A percentile compares a stretch with the other conserved stretches of the same genome.
Conservation (phyloP, 768 basidiomycete genomes). For the Ephemerocybe angulata region DNA sequence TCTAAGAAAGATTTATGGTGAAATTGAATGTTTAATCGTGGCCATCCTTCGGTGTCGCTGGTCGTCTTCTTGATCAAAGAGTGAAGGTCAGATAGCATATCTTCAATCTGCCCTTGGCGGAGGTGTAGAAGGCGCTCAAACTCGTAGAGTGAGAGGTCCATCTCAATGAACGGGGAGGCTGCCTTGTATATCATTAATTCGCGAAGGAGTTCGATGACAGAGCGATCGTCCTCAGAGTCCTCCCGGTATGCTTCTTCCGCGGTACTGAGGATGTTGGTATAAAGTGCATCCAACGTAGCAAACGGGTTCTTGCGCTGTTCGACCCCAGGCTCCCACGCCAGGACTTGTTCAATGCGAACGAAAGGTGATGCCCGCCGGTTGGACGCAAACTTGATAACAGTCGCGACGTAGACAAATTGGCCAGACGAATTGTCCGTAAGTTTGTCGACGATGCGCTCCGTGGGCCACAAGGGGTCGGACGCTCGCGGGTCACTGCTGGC, state of each 20-base stretch:
- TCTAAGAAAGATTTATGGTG: not conserved
- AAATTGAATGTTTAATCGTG: not conserved
- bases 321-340: not conserved
- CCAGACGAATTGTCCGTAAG: not conserved
- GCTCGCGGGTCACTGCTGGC: not conserved
- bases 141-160: not conserved
- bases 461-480: not conserved
- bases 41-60: not conserved
- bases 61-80: not conserved
- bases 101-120: not conserved
- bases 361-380: not conserved
- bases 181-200: not conserved
- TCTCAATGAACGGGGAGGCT: not conserved
- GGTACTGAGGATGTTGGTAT: not conserved
- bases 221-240: not conserved
- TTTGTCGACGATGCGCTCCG: not conserved
- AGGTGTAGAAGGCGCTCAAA: not conserved
- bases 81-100: not conserved
- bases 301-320: not conserved
- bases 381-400: not conserved
- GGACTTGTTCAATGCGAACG: not conserved
- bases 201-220: not conserved
- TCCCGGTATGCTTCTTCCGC: not conserved
- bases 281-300: not conserved
- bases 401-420: conserved; percentile 5